A percentile compares a stretch with the other conserved stretches of the same genome.
phyloP scores from a whole-genome alignment of 2,329 filamentous ascomycete genomes.

The Sarocladium brachiariae region DNA sequence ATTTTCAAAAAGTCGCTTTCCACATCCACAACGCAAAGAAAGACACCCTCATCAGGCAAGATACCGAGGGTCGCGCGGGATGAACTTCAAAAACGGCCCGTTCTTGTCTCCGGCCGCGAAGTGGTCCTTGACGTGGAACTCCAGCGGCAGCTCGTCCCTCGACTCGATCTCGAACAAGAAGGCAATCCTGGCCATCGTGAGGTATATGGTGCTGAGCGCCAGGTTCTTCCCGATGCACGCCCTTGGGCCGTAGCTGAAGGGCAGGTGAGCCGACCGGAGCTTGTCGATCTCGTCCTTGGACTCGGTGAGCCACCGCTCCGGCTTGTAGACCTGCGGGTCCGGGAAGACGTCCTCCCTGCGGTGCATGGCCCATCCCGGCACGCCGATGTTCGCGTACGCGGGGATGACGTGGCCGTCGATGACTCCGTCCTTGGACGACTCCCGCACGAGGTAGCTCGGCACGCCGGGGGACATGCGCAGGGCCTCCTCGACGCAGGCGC shows the following conservation, averaged over 20 bases:
- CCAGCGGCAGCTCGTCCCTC: conserved; percentile 7
- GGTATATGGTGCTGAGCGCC: not conserved
- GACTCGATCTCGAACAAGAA: not conserved
- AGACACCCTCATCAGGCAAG: no score
- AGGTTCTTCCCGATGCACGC: conserved; percentile 10
- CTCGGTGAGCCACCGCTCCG: conserved; percentile 9
- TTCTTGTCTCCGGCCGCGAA: conserved; percentile 11
- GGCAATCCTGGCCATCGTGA: not conserved
- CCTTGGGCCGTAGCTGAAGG: conserved; percentile 3
- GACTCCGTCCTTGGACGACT: not conserved
- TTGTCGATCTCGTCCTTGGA: not conserved
- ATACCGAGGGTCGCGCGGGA: not conserved
- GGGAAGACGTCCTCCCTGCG: conserved; percentile 8
- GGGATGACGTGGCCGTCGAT: not conserved
- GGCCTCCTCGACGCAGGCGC: conserved; percentile 30
- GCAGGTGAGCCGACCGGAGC: not conserved
- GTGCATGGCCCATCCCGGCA: conserved; percentile 8
- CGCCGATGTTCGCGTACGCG: conserved; percentile 62
- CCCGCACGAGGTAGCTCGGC: conserved; percentile 4
- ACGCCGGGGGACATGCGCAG: conserved; percentile 29
- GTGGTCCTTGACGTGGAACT: conserved; percentile 11
- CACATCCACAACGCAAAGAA: no score
- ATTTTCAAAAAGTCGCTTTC: no score
- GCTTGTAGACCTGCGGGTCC: conserved; percentile 2
- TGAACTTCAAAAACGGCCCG: conserved; percentile 11